Percentiles rank a stretch among this genome's conserved stretches.
These are phyloP conservation scores for Actinomortierella wolfii DNA, from an alignment of 371 early-diverging fungal genomes.

Conservation along the genomic window DNA sequence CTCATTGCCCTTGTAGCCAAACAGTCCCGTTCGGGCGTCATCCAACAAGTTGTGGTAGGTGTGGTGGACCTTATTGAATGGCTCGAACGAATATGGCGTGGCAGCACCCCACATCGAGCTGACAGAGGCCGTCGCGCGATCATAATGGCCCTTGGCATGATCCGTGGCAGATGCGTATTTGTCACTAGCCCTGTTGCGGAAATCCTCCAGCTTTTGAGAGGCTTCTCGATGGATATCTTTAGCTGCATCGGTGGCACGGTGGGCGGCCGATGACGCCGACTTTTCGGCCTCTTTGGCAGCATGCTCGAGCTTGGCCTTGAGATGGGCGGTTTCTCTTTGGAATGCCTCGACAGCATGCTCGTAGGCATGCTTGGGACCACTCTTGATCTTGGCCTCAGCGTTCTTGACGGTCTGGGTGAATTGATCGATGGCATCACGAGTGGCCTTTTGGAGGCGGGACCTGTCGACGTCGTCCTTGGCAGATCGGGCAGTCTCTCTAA, in stretches of 20 bases:
- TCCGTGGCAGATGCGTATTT: slow-evolving; percentile 20
- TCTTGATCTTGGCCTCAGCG: slow-evolving; percentile 34
- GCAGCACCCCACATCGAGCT: slow-evolving; percentile 35
- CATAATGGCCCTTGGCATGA: slow-evolving; percentile 21
- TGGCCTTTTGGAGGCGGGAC: slow-evolving; percentile 21
- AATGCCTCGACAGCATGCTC: slow-evolving; percentile 36
- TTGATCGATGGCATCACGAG: slow-evolving; percentile 28
- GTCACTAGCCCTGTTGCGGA: slow-evolving; percentile 8
- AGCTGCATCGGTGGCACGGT: slow-evolving; percentile 17
- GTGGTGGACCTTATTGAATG: slow-evolving; percentile 21
- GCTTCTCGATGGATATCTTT: slow-evolving; percentile 1
- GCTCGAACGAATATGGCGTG: slow-evolving; percentile 16
- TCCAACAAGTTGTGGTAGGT: slow-evolving; percentile 18
- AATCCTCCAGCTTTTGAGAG: slow-evolving; percentile 8
- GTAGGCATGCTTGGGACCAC: slow-evolving; percentile 24
- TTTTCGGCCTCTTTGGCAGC: slow-evolving; percentile 28
- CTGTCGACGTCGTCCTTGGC: slow-evolving; percentile 33
- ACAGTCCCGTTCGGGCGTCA: slow-evolving; percentile 13
- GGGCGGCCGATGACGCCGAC: slow-evolving; percentile 23
- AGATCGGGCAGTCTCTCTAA: slow-evolving; percentile 21
- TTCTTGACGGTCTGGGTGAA: slow-evolving; percentile 18
- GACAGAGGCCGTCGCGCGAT: slow-evolving; percentile 28
- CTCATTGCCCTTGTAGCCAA: slow-evolving; percentile 3
- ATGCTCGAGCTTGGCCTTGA: slow-evolving; percentile 34
- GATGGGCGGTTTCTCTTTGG: slow-evolving; percentile 19